Conservation (phyloP, 83 land plant genomes). For the Diphasiastrum complanatum region DNA sequence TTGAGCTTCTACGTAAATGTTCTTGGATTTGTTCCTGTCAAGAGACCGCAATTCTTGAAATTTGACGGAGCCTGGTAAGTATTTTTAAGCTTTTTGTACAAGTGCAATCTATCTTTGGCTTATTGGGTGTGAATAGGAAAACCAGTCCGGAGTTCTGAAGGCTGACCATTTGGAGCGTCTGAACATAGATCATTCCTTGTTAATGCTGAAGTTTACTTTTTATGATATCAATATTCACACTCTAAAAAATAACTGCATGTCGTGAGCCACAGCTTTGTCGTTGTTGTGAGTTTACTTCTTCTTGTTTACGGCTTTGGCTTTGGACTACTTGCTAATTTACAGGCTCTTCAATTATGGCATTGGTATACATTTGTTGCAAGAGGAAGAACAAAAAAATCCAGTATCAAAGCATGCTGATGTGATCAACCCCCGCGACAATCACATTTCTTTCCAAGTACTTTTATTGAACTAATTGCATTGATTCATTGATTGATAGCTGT, state of each 20-base stretch:
- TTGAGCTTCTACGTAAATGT: slow-evolving; percentile 59
- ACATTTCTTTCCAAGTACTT: slow-evolving; percentile 68
- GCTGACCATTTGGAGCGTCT: no score
- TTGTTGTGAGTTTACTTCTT: neutral
- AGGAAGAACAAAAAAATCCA: slow-evolving; percentile 21
- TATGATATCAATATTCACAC: no score
- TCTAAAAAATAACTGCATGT: no score
- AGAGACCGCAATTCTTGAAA: slow-evolving; percentile 53
- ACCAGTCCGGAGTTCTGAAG: neutral
- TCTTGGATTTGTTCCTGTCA: slow-evolving; percentile 57
- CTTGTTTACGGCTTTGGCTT: no score
- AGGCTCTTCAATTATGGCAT: slow-evolving; percentile 81
- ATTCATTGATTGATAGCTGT: neutral
- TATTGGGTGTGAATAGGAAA: neutral
- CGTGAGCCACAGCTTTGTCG: neutral
- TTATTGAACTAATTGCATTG: neutral
- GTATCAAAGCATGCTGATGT: slow-evolving; percentile 15
- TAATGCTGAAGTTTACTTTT: neutral
- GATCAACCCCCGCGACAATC: slow-evolving; percentile 65
- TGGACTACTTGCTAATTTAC: no score
- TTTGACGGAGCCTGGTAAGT: slow-evolving; percentile 70
- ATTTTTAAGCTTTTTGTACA: neutral
- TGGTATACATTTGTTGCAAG: slow-evolving; percentile 65
- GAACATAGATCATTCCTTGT: no score
- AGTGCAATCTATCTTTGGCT: neutral